Evolutionary conservation across 2,329 filamentous ascomycete genomes (phyloP).

Genomic region (Nemania abortiva): DNA sequence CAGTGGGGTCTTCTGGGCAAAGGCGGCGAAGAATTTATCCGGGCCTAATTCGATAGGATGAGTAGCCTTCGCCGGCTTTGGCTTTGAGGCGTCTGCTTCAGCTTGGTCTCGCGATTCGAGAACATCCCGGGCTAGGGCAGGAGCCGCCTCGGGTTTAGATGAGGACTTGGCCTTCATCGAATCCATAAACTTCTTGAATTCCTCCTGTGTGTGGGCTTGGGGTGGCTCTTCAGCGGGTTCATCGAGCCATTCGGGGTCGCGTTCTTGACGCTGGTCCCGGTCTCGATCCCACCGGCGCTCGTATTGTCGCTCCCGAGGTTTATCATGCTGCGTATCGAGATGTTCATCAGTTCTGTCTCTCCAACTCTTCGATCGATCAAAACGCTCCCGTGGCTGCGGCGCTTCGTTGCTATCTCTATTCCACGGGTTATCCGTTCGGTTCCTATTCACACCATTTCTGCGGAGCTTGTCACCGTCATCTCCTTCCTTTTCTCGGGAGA

Average conservation of each 20-base stretch:
- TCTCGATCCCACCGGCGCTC: slow-evolving; percentile 69
- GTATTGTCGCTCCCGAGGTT: slow-evolving; percentile 69
- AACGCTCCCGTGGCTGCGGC: slow-evolving; percentile 62
- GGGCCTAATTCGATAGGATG: slow-evolving; percentile 75
- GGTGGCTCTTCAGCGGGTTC: slow-evolving; percentile 75
- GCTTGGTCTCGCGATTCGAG: slow-evolving; percentile 53
- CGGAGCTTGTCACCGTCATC: slow-evolving; percentile 68
- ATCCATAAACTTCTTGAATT: slow-evolving; percentile 96
- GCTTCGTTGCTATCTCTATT: slow-evolving; percentile 68
- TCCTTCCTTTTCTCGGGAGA: slow-evolving; percentile 59
- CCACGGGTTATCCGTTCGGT: slow-evolving; percentile 80
- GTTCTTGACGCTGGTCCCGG: slow-evolving; percentile 71
- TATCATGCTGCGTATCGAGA: slow-evolving; percentile 54
- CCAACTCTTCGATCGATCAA: slow-evolving; percentile 72
- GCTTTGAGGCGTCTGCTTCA: slow-evolving; percentile 65
- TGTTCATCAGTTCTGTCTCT: slow-evolving; percentile 63
- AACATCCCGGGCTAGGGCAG: slow-evolving; percentile 50
- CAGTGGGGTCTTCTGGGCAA: slow-evolving; percentile 56
- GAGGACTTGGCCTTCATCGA: slow-evolving; percentile 77
- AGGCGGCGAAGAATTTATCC: slow-evolving; percentile 81
- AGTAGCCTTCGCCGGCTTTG: slow-evolving; percentile 70
- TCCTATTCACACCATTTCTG: slow-evolving; percentile 74
- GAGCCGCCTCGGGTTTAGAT: slow-evolving; percentile 54
- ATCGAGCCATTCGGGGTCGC: slow-evolving; percentile 93
- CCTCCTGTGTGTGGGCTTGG: slow-evolving; percentile 83